Evolutionary conservation across 768 basidiomycete species (phyloP).

Genomic region (Boletus coccyginus): DNA sequence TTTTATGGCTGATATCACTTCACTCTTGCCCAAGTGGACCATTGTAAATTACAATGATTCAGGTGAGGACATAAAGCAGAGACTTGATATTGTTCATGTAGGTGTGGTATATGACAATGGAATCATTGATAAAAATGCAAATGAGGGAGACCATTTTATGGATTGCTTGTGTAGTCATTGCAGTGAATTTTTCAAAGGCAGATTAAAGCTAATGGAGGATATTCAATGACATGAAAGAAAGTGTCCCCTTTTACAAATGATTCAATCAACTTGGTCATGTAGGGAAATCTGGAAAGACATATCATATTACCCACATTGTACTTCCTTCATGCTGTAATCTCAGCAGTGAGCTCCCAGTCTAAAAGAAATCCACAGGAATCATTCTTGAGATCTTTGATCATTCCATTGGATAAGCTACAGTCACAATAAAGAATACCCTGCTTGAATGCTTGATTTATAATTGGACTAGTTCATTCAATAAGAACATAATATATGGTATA

Average conservation of each 20-base stretch:
- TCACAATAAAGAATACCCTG: background rate
- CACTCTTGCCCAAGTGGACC: background rate
- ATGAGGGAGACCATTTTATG: no score
- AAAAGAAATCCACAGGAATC: background rate
- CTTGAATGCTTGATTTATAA: background rate
- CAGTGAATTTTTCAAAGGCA: no score
- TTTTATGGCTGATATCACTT: background rate
- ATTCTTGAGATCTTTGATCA: background rate
- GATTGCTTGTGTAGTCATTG: no score
- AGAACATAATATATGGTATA: background rate
- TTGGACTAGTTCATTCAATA: no score
- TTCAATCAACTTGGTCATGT: no score
- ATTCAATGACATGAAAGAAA: background rate
- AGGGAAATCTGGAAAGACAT: background rate
- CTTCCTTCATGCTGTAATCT: background rate
- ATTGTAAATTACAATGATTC: background rate
- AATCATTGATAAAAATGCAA: no score
- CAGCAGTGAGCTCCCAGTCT: background rate
- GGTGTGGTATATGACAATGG: no score
- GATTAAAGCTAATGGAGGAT: background rate
- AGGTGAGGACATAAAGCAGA: background rate
- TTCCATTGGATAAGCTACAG: background rate
- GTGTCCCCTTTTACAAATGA: background rate
- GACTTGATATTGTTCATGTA: background rate
- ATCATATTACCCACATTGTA: background rate